Conservation (phyloP, 352 stramenopile genomes). For the Phytophthora sansomeana region DNA sequence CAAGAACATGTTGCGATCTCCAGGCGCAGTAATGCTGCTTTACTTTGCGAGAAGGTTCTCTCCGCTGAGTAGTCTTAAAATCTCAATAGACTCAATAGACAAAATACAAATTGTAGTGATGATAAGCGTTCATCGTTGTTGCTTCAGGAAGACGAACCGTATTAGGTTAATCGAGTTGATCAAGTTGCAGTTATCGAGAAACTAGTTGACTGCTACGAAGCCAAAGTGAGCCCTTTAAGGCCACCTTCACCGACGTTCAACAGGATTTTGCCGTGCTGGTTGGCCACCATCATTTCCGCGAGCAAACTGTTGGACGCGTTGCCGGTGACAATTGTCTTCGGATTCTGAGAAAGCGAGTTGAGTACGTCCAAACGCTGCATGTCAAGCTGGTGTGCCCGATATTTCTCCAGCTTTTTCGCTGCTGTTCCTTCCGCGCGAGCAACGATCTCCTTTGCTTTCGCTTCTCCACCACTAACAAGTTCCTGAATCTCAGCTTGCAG, state of each 20-base stretch:
- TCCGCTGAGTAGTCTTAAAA: slow-evolving; percentile 42
- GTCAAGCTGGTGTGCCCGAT: slow-evolving; percentile 34
- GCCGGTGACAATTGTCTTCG: slow-evolving; percentile 42
- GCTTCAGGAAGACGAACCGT: background rate
- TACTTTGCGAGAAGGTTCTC: slow-evolving; percentile 66
- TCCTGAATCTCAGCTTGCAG: slow-evolving; percentile 40
- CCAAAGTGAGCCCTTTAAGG: slow-evolving; percentile 33
- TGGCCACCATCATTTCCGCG: slow-evolving; percentile 47
- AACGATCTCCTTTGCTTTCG: slow-evolving; percentile 42
- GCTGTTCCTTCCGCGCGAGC: slow-evolving; percentile 40
- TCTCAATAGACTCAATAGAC: slow-evolving; percentile 30
- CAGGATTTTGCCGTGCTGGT: slow-evolving; percentile 42
- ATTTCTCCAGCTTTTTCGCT: slow-evolving; percentile 47
- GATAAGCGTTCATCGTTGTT: background rate
- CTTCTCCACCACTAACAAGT: slow-evolving; percentile 31
- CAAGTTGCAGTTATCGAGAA: background rate
- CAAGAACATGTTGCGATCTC: slow-evolving; percentile 52
- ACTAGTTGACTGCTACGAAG: slow-evolving; percentile 21
- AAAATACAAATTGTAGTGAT: background rate
- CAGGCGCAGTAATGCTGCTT: slow-evolving; percentile 41
- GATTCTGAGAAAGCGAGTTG: slow-evolving; percentile 37
- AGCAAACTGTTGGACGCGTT: slow-evolving; percentile 48
- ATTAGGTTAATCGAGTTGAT: background rate
- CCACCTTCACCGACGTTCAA: slow-evolving; percentile 37
- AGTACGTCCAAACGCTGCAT: slow-evolving; percentile 50